Base-by-base conservation (phyloP, 2,329 filamentous ascomycete species). In the Talaromyces rugulosus region DNA sequence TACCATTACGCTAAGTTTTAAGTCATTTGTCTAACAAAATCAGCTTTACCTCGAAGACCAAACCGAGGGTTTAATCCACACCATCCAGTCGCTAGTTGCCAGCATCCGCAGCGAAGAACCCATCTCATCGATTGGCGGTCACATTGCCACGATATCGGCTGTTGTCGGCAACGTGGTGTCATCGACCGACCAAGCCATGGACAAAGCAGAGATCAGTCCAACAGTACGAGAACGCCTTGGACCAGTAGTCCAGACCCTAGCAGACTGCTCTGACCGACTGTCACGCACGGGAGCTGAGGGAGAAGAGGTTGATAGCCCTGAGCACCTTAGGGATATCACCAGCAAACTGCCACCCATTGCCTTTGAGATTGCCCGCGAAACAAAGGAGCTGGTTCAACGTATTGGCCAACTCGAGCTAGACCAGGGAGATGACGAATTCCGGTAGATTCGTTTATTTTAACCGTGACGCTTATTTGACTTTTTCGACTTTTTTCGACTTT, bases 331-430 rank as follows among this genome's bases (percentile, higher is more conserved):
- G 6, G 80, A 81, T 70, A 88, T 89, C 80, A 88, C 84, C 60
- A 87, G 89, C 73, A 87, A 85, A 31, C 78, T 96, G 57, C 91
- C 91, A 11, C 91, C 91, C 2, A 87, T 95, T 67, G 91, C 91
- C n/a, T 96, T 96, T 75, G 89, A 92, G 75, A 89, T 94, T 71
- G 91, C 90, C 6, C 83, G 89, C 63, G 89, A 92, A 75, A 90
- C 89, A 58, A 95, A 94, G 80, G 91, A 90, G 72, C 78, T 91
- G 63, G 84, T 86, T 11, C 74, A 81, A 28, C 74, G 78, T 36
- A 74, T 83, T 34, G 81, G 83, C 58, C 69, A 71, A 55, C 59
- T 75, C 59, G 70, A 76, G 33, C 66, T 70, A 30, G 63, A 65
- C 42, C 70, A 66, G 16, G 72, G 70, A 11, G 71, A 77, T 11